These are phyloP conservation scores for Phytophthora lateralis DNA, from an alignment of 352 stramenopile species.

Conservation along the genomic window DNA sequence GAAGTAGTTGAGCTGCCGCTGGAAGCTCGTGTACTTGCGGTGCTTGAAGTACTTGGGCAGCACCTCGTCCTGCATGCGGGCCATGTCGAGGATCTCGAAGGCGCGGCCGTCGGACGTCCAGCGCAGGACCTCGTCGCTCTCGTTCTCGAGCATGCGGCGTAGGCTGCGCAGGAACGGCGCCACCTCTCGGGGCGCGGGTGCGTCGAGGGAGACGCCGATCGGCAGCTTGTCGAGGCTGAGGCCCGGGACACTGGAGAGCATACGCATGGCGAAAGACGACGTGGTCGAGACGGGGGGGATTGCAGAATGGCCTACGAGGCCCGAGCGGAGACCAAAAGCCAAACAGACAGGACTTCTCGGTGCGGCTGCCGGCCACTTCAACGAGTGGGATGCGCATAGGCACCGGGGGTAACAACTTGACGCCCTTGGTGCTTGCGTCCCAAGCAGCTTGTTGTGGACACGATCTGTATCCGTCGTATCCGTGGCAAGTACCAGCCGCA, in stretches of 20 bases:
- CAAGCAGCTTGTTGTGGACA: no score
- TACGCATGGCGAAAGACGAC: slow-evolving; percentile 14
- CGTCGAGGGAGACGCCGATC: not conserved
- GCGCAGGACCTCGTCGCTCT: slow-evolving; percentile 48
- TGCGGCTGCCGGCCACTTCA: slow-evolving; percentile 29
- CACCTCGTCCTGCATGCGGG: slow-evolving; percentile 60
- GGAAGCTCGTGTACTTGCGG: slow-evolving; percentile 87
- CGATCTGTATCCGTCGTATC: no score
- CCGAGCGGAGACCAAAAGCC: slow-evolving; percentile 16
- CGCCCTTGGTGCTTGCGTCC: no score
- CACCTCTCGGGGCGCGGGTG: slow-evolving; percentile 33
- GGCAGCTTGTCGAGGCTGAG: slow-evolving; percentile 17
- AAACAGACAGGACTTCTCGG: slow-evolving; percentile 31
- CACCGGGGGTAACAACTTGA: not conserved
- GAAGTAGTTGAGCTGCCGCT: slow-evolving; percentile 89
- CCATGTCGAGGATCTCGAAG: slow-evolving; percentile 87
- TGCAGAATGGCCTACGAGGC: slow-evolving; percentile 21
- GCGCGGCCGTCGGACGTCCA: slow-evolving; percentile 67
- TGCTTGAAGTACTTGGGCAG: slow-evolving; percentile 89
- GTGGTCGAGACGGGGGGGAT: slow-evolving; percentile 15
- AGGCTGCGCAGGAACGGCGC: slow-evolving; percentile 65
- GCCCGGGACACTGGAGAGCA: slow-evolving; percentile 10
- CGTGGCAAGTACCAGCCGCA: no score
- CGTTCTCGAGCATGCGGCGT: slow-evolving; percentile 57
- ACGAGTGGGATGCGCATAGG: slow-evolving; percentile 32